Conservation (phyloP, 139 green algal genomes). For the Deuterostichococcus epilithicus region DNA sequence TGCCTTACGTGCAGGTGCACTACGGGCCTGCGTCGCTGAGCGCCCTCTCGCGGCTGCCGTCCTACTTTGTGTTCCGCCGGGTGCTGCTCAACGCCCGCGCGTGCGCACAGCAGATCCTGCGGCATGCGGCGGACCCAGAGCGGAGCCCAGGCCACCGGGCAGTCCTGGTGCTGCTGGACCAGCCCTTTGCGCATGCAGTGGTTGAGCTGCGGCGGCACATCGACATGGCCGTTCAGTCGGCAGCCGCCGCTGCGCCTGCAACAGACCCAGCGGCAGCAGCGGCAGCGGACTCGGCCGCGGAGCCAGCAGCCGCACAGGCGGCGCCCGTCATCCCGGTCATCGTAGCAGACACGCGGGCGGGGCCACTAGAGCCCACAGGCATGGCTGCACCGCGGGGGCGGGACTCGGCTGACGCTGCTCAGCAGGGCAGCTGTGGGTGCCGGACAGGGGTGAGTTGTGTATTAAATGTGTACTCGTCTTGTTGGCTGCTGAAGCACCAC, state of each 20-base stretch:
- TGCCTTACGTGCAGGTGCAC: constrained; percentile 67
- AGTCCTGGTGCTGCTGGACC: constrained; percentile 52
- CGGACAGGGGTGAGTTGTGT: not conserved
- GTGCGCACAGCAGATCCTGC: not conserved
- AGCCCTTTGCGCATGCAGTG: constrained; percentile 38
- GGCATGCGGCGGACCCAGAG: not conserved
- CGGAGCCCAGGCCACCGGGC: not conserved
- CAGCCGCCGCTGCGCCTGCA: too few species aligned
- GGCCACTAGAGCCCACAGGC: not conserved
- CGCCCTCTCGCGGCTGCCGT: constrained; percentile 56
- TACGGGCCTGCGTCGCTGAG: constrained; percentile 85
- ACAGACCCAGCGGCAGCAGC: too few species aligned
- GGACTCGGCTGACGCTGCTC: too few species aligned
- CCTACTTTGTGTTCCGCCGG: constrained; percentile 78
- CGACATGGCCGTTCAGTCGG: too few species aligned
- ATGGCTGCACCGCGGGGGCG: not conserved
- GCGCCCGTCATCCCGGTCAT: not conserved
- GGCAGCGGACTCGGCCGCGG: too few species aligned
- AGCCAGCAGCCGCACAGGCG: not conserved
- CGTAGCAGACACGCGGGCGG: not conserved
- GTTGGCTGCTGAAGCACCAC: too few species aligned
- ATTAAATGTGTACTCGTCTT: too few species aligned
- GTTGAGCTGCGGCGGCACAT: not conserved
- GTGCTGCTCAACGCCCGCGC: constrained; percentile 12
- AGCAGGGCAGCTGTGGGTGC: too few species aligned